Conservation (phyloP, 345 rosid genomes). For the Eucalyptus paniculata region DNA sequence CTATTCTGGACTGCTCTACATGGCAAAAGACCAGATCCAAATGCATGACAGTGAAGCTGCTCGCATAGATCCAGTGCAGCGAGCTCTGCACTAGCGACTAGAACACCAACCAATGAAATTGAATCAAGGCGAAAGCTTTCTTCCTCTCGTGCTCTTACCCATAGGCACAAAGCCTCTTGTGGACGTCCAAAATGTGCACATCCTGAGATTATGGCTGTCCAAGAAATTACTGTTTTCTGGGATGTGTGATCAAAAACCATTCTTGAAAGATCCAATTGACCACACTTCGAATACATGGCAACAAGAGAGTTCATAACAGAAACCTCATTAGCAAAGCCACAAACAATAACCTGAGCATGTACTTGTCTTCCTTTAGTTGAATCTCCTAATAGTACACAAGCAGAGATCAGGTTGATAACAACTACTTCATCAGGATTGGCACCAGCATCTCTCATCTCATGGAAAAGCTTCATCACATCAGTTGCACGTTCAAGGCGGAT, state of each 20-base stretch:
- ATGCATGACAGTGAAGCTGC: conserved; percentile 27
- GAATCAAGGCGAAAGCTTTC: conserved; percentile 14
- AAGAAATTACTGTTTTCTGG: conserved; percentile 24
- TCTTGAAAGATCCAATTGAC: conserved; percentile 22
- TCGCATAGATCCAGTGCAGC: conserved; percentile 16
- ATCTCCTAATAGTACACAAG: conserved; percentile 20
- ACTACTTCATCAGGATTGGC: conserved; percentile 10
- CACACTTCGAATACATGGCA: conserved; percentile 31
- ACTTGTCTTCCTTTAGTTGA: conserved; percentile 20
- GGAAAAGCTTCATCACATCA: conserved; percentile 13
- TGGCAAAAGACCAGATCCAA: conserved; percentile 4
- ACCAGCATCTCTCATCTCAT: conserved; percentile 4
- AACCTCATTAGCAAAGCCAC: conserved; percentile 9
- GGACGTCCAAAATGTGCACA: conserved; percentile 14
- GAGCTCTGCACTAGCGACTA: conserved; percentile 15
- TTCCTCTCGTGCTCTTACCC: conserved; percentile 5
- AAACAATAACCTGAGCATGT: conserved; percentile 21
- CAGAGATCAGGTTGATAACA: conserved; percentile 19
- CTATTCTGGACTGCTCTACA: conserved; percentile 19
- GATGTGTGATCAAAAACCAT: conserved; percentile 10
- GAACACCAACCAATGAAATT: conserved; percentile 5
- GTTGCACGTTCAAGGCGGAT: conserved; percentile 12
- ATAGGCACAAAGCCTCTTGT: conserved; percentile 21
- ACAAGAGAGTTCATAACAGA: conserved; percentile 20
- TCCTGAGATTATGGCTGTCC: conserved; percentile 35